Evolutionary conservation across 2,329 filamentous ascomycete genomes (phyloP).

Genomic region (Fusarium compactum): DNA sequence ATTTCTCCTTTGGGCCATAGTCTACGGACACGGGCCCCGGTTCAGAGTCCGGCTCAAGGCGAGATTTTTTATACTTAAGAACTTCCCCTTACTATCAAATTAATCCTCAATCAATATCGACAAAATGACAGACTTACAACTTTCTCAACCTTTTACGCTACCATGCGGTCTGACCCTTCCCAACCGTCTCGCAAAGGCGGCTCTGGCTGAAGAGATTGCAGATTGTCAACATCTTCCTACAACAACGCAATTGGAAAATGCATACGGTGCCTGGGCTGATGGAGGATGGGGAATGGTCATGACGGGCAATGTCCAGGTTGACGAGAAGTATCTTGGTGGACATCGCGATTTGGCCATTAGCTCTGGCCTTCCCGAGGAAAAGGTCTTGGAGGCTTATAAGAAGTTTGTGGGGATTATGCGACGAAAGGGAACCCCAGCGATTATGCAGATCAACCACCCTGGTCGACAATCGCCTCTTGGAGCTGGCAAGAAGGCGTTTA

Average conservation of each 20-base stretch:
- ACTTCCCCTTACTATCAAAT: neutral
- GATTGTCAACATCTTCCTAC: slow-evolving; percentile 59
- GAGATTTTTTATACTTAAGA: slow-evolving; percentile 6
- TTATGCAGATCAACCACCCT: slow-evolving; percentile 62
- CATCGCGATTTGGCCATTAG: slow-evolving; percentile 53
- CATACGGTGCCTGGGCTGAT: slow-evolving; percentile 66
- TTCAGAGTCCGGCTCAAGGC: neutral
- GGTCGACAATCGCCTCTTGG: slow-evolving; percentile 59
- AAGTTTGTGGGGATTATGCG: slow-evolving; percentile 52
- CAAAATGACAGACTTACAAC: slow-evolving; percentile 29
- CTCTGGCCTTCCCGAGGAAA: slow-evolving; percentile 26
- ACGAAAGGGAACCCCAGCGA: slow-evolving; percentile 51
- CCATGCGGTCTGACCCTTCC: slow-evolving; percentile 67
- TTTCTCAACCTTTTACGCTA: slow-evolving; percentile 59
- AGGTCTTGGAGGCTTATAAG: slow-evolving; percentile 54
- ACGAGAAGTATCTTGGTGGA: slow-evolving; percentile 53
- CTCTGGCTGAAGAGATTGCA: slow-evolving; percentile 62
- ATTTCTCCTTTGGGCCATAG: slow-evolving; percentile 26
- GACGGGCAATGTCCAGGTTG: slow-evolving; percentile 63
- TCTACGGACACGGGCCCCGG: slow-evolving; percentile 22
- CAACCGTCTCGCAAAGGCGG: slow-evolving; percentile 66
- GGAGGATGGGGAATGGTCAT: slow-evolving; percentile 66
- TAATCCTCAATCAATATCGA: too few species aligned
- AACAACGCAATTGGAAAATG: slow-evolving; percentile 53
- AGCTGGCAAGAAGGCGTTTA: slow-evolving; percentile 53